Evolutionary conservation across 352 stramenopile species (phyloP).

Genomic region (Phytophthora gonapodyides): DNA sequence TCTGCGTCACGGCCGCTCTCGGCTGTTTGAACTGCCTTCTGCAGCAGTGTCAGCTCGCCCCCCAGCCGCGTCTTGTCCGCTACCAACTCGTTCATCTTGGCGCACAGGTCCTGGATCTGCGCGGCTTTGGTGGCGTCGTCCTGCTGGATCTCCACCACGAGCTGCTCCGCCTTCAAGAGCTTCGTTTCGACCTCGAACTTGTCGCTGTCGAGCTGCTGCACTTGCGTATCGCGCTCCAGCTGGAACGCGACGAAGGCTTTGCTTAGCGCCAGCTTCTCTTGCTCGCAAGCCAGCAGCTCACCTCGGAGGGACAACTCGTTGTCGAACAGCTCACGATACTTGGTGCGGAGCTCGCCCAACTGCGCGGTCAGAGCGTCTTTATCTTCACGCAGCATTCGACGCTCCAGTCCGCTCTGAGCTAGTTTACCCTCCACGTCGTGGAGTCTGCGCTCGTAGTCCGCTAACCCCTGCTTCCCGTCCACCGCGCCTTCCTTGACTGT

Average conservation of each 20-base stretch:
- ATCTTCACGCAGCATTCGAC: conserved; percentile 50
- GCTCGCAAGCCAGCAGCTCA: conserved; percentile 62
- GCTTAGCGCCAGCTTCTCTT: conserved; percentile 70
- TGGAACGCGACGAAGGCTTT: conserved; percentile 75
- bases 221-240: conserved; percentile 44
- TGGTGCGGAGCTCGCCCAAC: conserved; percentile 52
- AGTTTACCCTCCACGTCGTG: conserved; percentile 52
- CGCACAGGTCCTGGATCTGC: conserved; percentile 61
- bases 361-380: conserved; percentile 47
- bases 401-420: conserved; percentile 44
- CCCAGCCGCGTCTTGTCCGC: conserved; percentile 43
- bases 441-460: conserved; percentile 28
- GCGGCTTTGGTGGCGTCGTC: conserved; percentile 57
- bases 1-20: conserved; percentile 42
- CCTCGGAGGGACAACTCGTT: conserved; percentile 61
- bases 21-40: conserved; percentile 35
- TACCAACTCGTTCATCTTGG: conserved; percentile 61
- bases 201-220: conserved; percentile 57
- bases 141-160: conserved; percentile 67
- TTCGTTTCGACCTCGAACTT: conserved; percentile 72
- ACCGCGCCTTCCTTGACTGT: neutral
- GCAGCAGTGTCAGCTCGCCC: conserved; percentile 45
- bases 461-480: conserved; percentile 9
- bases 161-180: conserved; percentile 61
- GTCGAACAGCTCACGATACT: conserved; percentile 68